Evolutionary conservation across 1,284 basidiomycete genomes (phyloP).

Genomic region (Amylostereum areolatum): DNA sequence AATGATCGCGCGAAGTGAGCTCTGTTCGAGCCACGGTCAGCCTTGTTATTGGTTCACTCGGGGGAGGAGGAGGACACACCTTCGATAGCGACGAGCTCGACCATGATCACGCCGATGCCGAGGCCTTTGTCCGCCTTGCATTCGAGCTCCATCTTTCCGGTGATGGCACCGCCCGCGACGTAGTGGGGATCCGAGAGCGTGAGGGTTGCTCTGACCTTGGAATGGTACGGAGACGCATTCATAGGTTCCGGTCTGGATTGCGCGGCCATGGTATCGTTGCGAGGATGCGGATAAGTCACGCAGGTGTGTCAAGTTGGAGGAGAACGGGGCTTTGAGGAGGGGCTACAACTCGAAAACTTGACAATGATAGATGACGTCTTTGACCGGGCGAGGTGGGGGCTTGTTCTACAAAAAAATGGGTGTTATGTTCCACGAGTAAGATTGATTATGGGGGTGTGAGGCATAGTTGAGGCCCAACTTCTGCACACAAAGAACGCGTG

Average conservation of each 20-base stretch:
- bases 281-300: too few species aligned
- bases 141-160: slow-evolving; percentile 73
- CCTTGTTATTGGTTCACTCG: background rate
- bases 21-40: slow-evolving; percentile 34
- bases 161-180: slow-evolving; percentile 56
- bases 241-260: slow-evolving; percentile 46
- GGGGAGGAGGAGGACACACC: slow-evolving; percentile 33
- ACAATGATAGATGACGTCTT: too few species aligned
- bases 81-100: slow-evolving; percentile 69
- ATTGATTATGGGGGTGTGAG: too few species aligned
- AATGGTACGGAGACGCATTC: slow-evolving; percentile 69
- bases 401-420: too few species aligned
- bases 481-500: too few species aligned
- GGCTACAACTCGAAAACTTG: too few species aligned
- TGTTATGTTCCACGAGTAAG: too few species aligned
- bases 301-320: too few species aligned
- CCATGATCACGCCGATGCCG: slow-evolving; percentile 66
- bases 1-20: slow-evolving; percentile 67
- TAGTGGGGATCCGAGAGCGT: slow-evolving; percentile 50
- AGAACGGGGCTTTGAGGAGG: too few species aligned
- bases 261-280: too few species aligned
- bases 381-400: too few species aligned
- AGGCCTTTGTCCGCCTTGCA: slow-evolving; percentile 66
- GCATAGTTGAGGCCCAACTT: too few species aligned
- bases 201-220: slow-evolving; percentile 65